Conservation (phyloP, 2,329 filamentous ascomycete species). For the Boeremia exigua region DNA sequence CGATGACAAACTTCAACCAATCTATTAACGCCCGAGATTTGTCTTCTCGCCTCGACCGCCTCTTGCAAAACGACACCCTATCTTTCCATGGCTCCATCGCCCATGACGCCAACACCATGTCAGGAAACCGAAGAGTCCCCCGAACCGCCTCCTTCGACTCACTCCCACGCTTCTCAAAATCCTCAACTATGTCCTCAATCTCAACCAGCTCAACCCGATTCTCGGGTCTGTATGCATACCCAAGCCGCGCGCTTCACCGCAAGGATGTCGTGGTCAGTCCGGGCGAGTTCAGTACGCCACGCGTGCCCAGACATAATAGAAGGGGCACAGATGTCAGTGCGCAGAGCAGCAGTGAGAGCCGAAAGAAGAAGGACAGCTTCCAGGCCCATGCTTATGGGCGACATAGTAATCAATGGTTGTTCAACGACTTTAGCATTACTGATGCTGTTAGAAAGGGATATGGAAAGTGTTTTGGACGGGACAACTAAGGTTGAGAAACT, state of each 20-base stretch:
- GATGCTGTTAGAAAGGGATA: constrained; percentile 41
- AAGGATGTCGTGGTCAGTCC: constrained; percentile 28
- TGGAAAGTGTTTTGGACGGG: constrained; percentile 36
- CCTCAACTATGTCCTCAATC: constrained; percentile 35
- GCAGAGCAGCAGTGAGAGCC: constrained; percentile 16
- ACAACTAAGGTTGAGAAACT: not conserved
- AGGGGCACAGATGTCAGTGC: constrained; percentile 25
- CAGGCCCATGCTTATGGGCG: constrained; percentile 45
- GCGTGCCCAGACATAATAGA: constrained; percentile 23
- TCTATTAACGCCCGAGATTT: constrained; percentile 37
- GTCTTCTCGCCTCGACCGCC: constrained; percentile 27
- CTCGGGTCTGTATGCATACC: constrained; percentile 21
- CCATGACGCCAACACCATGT: constrained; percentile 22
- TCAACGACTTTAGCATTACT: constrained; percentile 47
- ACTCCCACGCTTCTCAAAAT: constrained; percentile 34
- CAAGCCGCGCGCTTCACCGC: constrained; percentile 20
- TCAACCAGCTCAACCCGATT: constrained; percentile 21
- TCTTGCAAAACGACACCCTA: constrained; percentile 19
- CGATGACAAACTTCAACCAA: constrained; percentile 41
- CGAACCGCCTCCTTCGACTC: constrained; percentile 40
- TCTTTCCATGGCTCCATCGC: constrained; percentile 9
- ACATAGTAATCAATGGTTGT: constrained; percentile 48
- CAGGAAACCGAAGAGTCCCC: constrained; percentile 25
- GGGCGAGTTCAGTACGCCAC: constrained; percentile 40
- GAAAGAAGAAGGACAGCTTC: constrained; percentile 19